Conservation (phyloP, 1,284 basidiomycete genomes). For the Gyrodon tennesseensis region DNA sequence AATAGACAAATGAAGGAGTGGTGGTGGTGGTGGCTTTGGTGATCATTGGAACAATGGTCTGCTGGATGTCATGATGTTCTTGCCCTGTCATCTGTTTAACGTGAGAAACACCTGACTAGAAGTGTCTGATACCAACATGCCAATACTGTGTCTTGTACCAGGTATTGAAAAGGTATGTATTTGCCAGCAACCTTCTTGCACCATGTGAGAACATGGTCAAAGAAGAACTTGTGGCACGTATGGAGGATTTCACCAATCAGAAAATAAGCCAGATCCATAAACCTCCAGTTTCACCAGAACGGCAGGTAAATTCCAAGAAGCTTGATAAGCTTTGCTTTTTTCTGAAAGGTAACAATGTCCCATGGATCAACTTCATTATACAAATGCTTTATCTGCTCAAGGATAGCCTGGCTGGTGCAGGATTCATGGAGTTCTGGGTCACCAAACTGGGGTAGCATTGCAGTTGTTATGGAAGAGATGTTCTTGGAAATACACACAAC, state of each 20-base stretch:
- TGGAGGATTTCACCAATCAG: neutral
- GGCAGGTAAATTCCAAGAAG: neutral
- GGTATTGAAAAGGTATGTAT: neutral
- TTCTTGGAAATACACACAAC: neutral
- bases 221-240: neutral
- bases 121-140: neutral
- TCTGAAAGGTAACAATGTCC: neutral
- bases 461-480: neutral
- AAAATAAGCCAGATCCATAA: neutral
- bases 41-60: neutral
- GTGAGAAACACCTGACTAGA: neutral
- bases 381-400: neutral
- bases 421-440: neutral
- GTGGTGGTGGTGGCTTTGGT: neutral
- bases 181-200: conserved; percentile 9
- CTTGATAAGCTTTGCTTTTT: neutral
- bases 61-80: conserved; percentile 2
- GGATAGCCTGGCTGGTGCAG: neutral
- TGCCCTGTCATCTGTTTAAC: conserved; percentile 12
- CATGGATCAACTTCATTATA: neutral
- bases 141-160: neutral
- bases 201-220: neutral
- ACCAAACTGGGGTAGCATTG: neutral
- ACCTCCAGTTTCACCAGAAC: conserved; percentile 4
- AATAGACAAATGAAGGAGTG: neutral